These are phyloP conservation scores for Heliamphora pulchella DNA, from an alignment of 179 eudicot species.

Conservation along the genomic window DNA sequence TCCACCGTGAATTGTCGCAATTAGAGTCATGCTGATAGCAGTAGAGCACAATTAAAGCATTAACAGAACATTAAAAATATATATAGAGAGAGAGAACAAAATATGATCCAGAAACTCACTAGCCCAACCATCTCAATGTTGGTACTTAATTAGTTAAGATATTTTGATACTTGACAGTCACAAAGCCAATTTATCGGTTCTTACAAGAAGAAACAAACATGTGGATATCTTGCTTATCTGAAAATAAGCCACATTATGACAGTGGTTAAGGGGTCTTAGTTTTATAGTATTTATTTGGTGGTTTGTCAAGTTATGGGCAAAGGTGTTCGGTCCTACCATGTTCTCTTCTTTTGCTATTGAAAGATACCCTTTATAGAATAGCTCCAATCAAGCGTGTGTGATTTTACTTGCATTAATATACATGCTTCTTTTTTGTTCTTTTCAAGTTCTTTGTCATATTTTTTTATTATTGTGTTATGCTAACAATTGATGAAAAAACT, in stretches of 20 bases:
- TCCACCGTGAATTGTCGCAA: no score
- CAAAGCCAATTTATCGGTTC: slow-evolving; percentile 27
- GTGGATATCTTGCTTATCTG: slow-evolving; percentile 34
- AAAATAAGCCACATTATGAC: slow-evolving; percentile 41
- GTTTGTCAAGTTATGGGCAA: slow-evolving; percentile 15
- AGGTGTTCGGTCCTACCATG: slow-evolving; percentile 31
- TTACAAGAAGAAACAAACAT: slow-evolving; percentile 24
- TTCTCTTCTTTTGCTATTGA: slow-evolving; percentile 28
- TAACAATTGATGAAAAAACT: neutral
- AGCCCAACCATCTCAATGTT: neutral
- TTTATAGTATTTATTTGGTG: slow-evolving; percentile 25
- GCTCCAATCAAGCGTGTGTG: slow-evolving; percentile 33
- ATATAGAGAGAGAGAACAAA: neutral
- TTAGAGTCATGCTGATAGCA: no score
- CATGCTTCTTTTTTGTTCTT: slow-evolving; percentile 7
- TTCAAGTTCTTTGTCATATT: neutral
- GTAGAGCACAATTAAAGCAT: no score
- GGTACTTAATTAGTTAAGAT: no score
- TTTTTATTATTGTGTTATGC: no score
- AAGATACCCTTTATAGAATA: slow-evolving; percentile 13
- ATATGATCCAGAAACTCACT: neutral
- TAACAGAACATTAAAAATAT: no score
- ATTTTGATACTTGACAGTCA: no score
- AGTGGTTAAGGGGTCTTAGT: slow-evolving; percentile 23
- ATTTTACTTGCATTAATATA: neutral